Conservation (phyloP, 1,284 basidiomycete genomes). For the Rugosomyces carneus region DNA sequence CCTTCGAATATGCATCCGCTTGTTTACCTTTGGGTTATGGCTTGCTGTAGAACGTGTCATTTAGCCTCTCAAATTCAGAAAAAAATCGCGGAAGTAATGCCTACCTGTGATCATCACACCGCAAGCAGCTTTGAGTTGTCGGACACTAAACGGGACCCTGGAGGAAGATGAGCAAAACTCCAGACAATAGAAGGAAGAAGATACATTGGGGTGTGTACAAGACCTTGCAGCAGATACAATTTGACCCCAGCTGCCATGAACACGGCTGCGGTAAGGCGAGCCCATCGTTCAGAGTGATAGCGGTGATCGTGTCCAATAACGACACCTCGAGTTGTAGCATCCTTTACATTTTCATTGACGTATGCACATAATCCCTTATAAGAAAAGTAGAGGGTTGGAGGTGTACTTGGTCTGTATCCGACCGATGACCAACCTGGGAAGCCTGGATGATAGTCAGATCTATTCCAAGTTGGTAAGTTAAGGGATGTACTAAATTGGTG, state of each 20-base stretch:
- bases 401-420: too few species aligned
- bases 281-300: slow-evolving; percentile 73
- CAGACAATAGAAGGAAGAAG: slow-evolving; percentile 9
- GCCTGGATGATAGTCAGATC: slow-evolving; percentile 79
- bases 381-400: background rate
- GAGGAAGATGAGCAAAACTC: background rate
- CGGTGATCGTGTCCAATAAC: slow-evolving; percentile 82
- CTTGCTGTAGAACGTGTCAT: slow-evolving; percentile 43
- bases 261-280: slow-evolving; percentile 61
- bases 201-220: slow-evolving; percentile 81
- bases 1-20: background rate
- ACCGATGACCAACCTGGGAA: slow-evolving; percentile 49
- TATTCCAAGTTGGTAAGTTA: slow-evolving; percentile 15
- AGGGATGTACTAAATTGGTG: background rate
- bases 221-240: slow-evolving; percentile 61
- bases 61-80: slow-evolving; percentile 2
- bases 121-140: slow-evolving; percentile 59
- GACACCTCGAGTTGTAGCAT: slow-evolving; percentile 56
- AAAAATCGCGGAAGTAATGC: slow-evolving; percentile 10
- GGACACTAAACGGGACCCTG: slow-evolving; percentile 76
- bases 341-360: slow-evolving; percentile 43
- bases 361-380: slow-evolving; percentile 71
- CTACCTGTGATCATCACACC: slow-evolving; percentile 85
- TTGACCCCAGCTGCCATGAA: slow-evolving; percentile 62
- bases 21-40: slow-evolving; percentile 74